phyloP scores from a whole-genome alignment of 2,329 filamentous ascomycete genomes.

The Pseudogymnoascus sp. region DNA sequence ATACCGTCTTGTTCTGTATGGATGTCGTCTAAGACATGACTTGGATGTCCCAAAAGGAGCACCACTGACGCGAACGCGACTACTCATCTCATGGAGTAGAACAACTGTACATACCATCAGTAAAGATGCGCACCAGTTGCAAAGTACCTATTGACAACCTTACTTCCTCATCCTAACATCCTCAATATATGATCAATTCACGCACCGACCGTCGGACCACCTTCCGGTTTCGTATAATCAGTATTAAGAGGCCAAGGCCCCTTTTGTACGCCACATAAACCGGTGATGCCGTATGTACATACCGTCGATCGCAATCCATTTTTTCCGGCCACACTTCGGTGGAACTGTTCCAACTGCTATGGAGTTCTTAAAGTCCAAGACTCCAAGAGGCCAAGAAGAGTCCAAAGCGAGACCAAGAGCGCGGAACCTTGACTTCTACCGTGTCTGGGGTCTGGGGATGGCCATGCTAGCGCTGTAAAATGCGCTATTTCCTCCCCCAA shows the following conservation, averaged over 20 bases:
- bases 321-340: not conserved
- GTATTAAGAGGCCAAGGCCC: not conserved
- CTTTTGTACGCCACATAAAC: not conserved
- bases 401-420: not conserved
- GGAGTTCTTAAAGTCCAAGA: not conserved
- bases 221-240: not conserved
- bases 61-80: not conserved
- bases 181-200: not conserved
- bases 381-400: not conserved
- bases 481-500: not conserved
- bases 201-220: not conserved
- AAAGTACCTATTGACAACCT: not conserved
- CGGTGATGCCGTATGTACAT: not conserved
- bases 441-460: not conserved
- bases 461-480: not conserved
- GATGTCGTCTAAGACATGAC: not conserved
- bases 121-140: not conserved
- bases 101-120: not conserved
- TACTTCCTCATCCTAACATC: not conserved
- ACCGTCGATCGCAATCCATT: constrained; percentile 1
- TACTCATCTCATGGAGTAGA: not conserved
- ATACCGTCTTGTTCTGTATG: not conserved
- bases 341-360: not conserved
- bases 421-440: not conserved
- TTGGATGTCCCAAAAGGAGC: not conserved